phyloP scores from a whole-genome alignment of 2,329 filamentous ascomycete genomes.

The Neofusicoccum sp. region DNA sequence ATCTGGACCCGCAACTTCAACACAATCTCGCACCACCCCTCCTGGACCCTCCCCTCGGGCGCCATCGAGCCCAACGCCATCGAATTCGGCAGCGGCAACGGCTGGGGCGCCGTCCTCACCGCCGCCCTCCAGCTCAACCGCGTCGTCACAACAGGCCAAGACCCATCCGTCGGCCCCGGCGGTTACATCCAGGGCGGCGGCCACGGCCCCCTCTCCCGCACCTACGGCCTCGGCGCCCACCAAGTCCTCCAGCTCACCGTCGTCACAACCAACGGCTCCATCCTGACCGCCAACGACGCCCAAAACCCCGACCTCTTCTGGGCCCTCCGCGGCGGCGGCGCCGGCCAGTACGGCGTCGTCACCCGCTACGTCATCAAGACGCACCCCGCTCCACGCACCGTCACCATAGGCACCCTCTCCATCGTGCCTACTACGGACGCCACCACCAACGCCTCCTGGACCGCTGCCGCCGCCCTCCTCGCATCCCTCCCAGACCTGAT shows the following conservation, averaged over 20 bases:
- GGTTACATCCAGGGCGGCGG: constrained; percentile 34
- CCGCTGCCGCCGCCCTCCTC: constrained; percentile 32
- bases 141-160: constrained; percentile 30
- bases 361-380: constrained; percentile 33
- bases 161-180: constrained; percentile 33
- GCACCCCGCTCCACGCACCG: constrained; percentile 24
- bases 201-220: constrained; percentile 21
- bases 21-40: constrained; percentile 33
- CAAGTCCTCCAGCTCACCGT: constrained; percentile 37
- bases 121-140: constrained; percentile 2
- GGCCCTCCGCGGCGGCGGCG: constrained; percentile 30
- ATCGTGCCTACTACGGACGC: constrained; percentile 25
- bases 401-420: constrained; percentile 14
- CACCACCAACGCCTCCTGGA: constrained; percentile 32
- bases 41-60: constrained; percentile 31
- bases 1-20: constrained; percentile 40
- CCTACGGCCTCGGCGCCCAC: constrained; percentile 32
- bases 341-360: constrained; percentile 19
- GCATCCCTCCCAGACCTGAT: constrained; percentile 31
- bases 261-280: constrained; percentile 35
- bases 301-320: constrained; percentile 35
- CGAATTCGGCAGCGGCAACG: constrained; percentile 28
- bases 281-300: constrained; percentile 33
- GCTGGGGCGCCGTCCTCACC: constrained; percentile 25
- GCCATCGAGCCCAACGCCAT: constrained; percentile 29